Conservation (phyloP, 805 yeast genomes). For the Cyberlindnera xylosilytica region DNA sequence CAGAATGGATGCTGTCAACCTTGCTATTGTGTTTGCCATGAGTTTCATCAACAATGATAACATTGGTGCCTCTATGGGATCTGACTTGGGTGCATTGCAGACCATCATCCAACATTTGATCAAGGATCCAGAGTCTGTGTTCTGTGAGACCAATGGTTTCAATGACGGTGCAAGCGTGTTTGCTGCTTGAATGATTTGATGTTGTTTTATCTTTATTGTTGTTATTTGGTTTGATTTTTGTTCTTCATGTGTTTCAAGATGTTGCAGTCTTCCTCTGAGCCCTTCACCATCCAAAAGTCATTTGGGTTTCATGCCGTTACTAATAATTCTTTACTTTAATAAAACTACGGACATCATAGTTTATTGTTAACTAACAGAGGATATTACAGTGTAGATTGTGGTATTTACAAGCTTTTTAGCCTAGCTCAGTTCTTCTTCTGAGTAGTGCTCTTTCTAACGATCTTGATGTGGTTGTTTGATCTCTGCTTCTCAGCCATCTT, state of each 20-base stretch:
- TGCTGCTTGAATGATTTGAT: constrained; percentile 5
- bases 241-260: no score
- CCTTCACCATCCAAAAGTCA: no score
- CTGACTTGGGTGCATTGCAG: constrained; percentile 53
- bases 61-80: constrained; percentile 42
- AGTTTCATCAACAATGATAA: constrained; percentile 48
- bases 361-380: no score
- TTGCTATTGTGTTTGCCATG: constrained; percentile 85
- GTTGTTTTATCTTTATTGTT: background rate
- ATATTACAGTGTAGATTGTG: no score
- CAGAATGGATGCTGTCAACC: constrained; percentile 84
- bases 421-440: constrained; percentile 13
- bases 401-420: no score
- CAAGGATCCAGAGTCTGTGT: constrained; percentile 34
- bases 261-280: no score
- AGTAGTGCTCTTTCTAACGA: constrained; percentile 22
- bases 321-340: no score
- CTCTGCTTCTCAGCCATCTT: constrained; percentile 31
- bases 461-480: constrained; percentile 24
- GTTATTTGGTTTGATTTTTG: background rate
- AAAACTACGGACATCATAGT: background rate
- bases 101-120: constrained; percentile 48
- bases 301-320: no score
- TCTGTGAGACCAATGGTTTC: constrained; percentile 14
- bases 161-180: constrained; percentile 11